phyloP scores from a whole-genome alignment of 2,329 filamentous ascomycete species.

The Phyllosticta capitalensis region DNA sequence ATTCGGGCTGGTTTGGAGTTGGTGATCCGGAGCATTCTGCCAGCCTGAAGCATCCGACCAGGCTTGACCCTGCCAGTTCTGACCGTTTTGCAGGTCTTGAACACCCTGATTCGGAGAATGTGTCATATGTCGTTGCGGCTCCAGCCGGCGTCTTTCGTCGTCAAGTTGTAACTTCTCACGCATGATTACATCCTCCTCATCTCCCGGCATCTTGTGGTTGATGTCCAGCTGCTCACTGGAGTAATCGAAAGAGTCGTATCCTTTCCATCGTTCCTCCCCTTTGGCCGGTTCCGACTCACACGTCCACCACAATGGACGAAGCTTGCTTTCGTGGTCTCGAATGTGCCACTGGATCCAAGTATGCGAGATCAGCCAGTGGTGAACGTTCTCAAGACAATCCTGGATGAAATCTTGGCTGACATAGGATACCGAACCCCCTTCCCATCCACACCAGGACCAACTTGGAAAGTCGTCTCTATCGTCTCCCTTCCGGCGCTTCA shows the following conservation, averaged over 20 bases:
- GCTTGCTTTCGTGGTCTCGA: slow-evolving; percentile 11
- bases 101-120: no score
- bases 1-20: no score
- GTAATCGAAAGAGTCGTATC: neutral
- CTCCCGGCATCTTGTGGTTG: slow-evolving; percentile 17
- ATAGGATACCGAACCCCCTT: slow-evolving; percentile 13
- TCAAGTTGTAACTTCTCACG: no score
- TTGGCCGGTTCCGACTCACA: neutral
- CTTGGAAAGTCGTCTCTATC: slow-evolving; percentile 19
- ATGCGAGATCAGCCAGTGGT: slow-evolving; percentile 25
- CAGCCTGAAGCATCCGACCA: no score
- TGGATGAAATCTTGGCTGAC: slow-evolving; percentile 16
- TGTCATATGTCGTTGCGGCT: no score
- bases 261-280: neutral
- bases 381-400: slow-evolving; percentile 20
- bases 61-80: no score
- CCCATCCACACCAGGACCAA: slow-evolving; percentile 31
- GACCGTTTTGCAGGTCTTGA: no score
- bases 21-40: no score
- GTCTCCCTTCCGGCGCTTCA: slow-evolving; percentile 6
- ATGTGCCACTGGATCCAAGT: slow-evolving; percentile 32
- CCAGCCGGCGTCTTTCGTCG: no score
- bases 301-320: neutral
- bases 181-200: no score
- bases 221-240: slow-evolving; percentile 14